phyloP scores from a whole-genome alignment of 257 asterid species.

The Ajuga chamaepitys region DNA sequence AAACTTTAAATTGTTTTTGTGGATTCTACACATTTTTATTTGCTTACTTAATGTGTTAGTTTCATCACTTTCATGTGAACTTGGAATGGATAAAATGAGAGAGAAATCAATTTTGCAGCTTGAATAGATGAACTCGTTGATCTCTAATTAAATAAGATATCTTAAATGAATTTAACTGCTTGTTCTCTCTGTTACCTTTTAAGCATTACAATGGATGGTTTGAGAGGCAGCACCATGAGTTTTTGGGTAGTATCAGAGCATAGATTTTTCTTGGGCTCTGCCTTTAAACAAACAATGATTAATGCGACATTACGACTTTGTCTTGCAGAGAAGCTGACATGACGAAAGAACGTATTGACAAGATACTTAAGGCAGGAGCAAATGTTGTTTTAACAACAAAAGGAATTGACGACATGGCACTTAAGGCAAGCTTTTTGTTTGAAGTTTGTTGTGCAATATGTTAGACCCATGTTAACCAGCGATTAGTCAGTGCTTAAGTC shows the following conservation, averaged over 20 bases:
- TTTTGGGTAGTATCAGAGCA: not conserved
- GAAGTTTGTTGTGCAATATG: not conserved
- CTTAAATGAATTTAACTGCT: not conserved
- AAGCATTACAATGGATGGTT: not conserved
- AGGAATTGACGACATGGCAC: constrained; percentile 99
- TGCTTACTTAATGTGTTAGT: not conserved
- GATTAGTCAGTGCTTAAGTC: not conserved
- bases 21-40: not conserved
- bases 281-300: not conserved
- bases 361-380: constrained; percentile 92
- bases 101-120: not conserved
- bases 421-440: constrained; percentile 51
- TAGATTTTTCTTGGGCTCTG: not conserved
- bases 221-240: not conserved
- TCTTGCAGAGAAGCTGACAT: constrained; percentile 82
- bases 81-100: not conserved
- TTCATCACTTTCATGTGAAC: not conserved
- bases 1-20: not conserved
- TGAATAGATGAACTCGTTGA: not conserved
- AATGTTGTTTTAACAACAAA: constrained; percentile 88
- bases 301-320: not conserved
- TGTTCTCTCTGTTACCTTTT: not conserved
- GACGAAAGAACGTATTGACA: constrained; percentile 96
- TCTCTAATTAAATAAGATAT: not conserved
- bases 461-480: not conserved